Evolutionary conservation across 208 protist genomes (phyloP).

Genomic region (Leishmania guyanensis): DNA sequence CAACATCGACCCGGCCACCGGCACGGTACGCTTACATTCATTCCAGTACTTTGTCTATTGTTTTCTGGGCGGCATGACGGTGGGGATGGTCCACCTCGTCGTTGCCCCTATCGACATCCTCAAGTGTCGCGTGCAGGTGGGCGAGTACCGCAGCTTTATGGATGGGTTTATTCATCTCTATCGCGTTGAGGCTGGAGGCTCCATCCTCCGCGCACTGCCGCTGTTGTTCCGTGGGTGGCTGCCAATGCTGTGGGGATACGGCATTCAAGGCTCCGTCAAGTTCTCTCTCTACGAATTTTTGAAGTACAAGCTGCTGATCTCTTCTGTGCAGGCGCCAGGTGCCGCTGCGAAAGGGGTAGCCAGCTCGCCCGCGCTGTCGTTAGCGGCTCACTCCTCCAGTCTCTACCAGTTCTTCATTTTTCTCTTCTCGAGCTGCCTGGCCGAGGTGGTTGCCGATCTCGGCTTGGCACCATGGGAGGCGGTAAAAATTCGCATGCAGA

Average conservation of each 20-base stretch:
- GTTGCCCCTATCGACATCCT: constrained; percentile 77
- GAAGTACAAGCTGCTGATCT: constrained; percentile 54
- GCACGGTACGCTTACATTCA: constrained; percentile 33
- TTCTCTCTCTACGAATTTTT: constrained; percentile 82
- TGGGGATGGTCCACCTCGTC: constrained; percentile 63
- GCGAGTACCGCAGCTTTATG: constrained; percentile 49
- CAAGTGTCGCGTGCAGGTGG: constrained; percentile 88
- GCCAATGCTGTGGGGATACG: constrained; percentile 70
- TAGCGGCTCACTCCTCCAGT: neutral
- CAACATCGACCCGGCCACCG: constrained; percentile 26
- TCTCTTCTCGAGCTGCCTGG: constrained; percentile 57
- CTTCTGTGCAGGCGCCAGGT: neutral
- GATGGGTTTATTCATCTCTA: constrained; percentile 51
- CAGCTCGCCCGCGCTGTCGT: neutral
- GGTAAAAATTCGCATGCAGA: constrained; percentile 84
- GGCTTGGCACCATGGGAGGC: constrained; percentile 74
- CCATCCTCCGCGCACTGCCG: constrained; percentile 31
- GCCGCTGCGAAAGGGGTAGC: neutral
- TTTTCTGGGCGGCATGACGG: constrained; percentile 58
- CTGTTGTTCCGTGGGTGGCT: constrained; percentile 66
- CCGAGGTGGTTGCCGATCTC: constrained; percentile 76
- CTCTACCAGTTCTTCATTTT: constrained; percentile 40
- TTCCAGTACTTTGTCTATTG: constrained; percentile 71
- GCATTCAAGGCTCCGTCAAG: constrained; percentile 62
- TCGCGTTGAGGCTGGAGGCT: constrained; percentile 30